Evolutionary conservation across 164 flowering plant genomes (phyloP).

Genomic region (Echeveria elegans): DNA sequence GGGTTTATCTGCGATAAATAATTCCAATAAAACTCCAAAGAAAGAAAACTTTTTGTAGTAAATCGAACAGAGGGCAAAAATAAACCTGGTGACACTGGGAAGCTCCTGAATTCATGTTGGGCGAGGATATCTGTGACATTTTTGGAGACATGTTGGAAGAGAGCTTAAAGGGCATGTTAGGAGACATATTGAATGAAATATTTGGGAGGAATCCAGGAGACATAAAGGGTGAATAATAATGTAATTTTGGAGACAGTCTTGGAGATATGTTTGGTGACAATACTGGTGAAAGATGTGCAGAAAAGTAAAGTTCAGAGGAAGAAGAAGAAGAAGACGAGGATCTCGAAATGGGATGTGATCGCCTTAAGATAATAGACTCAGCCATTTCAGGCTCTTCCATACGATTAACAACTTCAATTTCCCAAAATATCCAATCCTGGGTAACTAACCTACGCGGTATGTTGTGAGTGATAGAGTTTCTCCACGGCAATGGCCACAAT

Average conservation of each 20-base stretch:
- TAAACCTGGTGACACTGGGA: neutral
- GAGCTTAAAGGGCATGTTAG: too few relatives aligned
- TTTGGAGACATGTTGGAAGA: neutral
- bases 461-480: neutral
- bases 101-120: neutral
- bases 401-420: neutral
- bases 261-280: neutral
- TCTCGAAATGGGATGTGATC: neutral
- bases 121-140: neutral
- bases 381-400: neutral
- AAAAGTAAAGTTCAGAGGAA: neutral
- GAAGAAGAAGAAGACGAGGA: neutral
- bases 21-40: neutral
- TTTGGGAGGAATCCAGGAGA: neutral
- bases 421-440: neutral
- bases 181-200: too few relatives aligned
- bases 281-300: neutral
- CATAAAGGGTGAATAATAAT: neutral
- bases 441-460: neutral
- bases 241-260: neutral
- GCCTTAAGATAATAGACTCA: neutral
- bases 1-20: neutral
- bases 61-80: neutral
- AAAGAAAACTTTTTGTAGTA: too few relatives aligned
- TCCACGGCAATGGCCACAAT: neutral